Conservation (phyloP, 148 eudicot genomes). For the Pouteria glomerata region DNA sequence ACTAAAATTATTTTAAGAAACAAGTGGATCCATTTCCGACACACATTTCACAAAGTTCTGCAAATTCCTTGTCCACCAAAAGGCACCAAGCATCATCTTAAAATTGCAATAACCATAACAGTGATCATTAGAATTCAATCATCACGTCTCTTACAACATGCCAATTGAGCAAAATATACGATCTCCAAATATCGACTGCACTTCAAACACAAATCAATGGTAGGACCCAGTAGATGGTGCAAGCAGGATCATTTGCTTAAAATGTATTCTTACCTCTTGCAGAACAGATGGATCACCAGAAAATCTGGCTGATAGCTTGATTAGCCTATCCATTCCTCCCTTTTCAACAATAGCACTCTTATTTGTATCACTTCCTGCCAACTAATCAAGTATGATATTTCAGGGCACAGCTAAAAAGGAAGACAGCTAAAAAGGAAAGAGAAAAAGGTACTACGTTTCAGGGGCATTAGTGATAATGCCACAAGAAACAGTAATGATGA, state of each 20-base stretch:
- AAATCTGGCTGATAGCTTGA: slow-evolving; percentile 63
- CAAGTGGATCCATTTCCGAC: not conserved
- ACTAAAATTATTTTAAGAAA: not conserved
- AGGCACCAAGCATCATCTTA: not conserved
- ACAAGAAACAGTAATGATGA: slow-evolving; percentile 1
- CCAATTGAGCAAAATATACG: not conserved
- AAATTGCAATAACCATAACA: not conserved
- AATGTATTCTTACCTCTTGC: slow-evolving; percentile 64
- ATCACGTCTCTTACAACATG: too few relatives aligned
- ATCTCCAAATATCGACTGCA: not conserved
- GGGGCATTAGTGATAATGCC: not conserved
- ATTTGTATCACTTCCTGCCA: slow-evolving; percentile 95
- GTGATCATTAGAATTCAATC: too few relatives aligned
- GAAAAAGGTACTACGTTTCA: not conserved
- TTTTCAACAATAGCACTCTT: slow-evolving; percentile 75
- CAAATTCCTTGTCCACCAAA: slow-evolving; percentile 1
- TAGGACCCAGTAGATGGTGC: not conserved
- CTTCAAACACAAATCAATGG: not conserved
- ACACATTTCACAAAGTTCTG: too few relatives aligned
- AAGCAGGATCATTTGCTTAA: not conserved
- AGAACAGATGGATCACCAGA: slow-evolving; percentile 75
- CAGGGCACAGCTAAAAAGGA: not conserved
- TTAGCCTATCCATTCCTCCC: slow-evolving; percentile 73
- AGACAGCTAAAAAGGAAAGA: not conserved
- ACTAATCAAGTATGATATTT: slow-evolving; percentile 32